Conservation (phyloP, 345 rosid species). For the Melaleuca quinquenervia region DNA sequence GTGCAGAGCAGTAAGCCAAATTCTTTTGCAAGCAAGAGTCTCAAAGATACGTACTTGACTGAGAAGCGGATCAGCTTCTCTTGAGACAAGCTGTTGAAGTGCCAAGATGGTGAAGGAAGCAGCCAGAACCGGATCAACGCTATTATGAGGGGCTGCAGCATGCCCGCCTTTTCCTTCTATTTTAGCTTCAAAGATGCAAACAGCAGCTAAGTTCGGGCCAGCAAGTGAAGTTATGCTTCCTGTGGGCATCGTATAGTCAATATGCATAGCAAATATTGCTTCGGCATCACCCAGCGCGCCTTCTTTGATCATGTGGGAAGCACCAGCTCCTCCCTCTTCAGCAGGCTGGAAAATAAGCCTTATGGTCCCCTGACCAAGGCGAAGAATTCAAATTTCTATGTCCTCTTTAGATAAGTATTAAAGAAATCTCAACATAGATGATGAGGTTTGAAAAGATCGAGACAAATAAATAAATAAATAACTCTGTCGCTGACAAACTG, state of each 20-base stretch:
- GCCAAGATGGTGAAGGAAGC: slow-evolving; percentile 64
- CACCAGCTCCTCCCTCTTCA: slow-evolving; percentile 94
- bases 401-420: neutral
- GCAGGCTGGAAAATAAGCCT: slow-evolving; percentile 89
- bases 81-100: slow-evolving; percentile 64
- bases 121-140: slow-evolving; percentile 61
- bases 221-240: slow-evolving; percentile 45
- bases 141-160: slow-evolving; percentile 43
- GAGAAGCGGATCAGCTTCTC: slow-evolving; percentile 72
- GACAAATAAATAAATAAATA: too few species aligned
- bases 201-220: slow-evolving; percentile 59
- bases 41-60: slow-evolving; percentile 28
- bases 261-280: slow-evolving; percentile 85
- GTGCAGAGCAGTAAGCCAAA: neutral
- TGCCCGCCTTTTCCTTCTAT: slow-evolving; percentile 47
- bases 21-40: neutral
- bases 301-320: slow-evolving; percentile 64
- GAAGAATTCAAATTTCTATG: neutral
- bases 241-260: slow-evolving; percentile 20
- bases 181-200: slow-evolving; percentile 40
- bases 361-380: slow-evolving; percentile 57
- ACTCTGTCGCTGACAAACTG: neutral
- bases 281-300: slow-evolving; percentile 83
- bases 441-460: neutral
- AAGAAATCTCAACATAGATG: neutral